Base-by-base conservation (phyloP, 345 rosid genomes). In the Melaleuca alternifolia region DNA sequence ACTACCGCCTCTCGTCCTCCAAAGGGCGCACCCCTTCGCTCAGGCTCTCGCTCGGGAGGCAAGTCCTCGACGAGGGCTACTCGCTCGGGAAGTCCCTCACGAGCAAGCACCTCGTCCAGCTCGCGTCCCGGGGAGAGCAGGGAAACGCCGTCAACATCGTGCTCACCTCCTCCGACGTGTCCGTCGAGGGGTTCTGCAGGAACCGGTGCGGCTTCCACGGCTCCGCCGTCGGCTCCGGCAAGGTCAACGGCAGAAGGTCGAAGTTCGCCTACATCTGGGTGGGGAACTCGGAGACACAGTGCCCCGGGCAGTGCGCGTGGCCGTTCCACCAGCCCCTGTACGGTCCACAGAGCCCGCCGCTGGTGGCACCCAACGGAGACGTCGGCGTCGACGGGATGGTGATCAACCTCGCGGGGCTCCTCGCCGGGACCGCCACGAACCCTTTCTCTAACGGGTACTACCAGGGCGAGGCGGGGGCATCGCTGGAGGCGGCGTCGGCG, bases 261-360 rank as follows among this genome's bases (percentile, higher is more conserved):
- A 92, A 91, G 52, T 92, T 91, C 33, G 93, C 97, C 6, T 96
- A 92, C 89, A 92, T 94, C 26, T 96, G 99, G 99, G 97, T 95
- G 3, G 99, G 99, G 2, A 95, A 95, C 91, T 93, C 99, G 0
- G 98, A 92, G 84, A 93, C 92, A 13, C 99, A 96, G 48, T 96
- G 98, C 85, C 98, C 98, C 0, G 99, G 98, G 4, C 95, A 93
- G 84, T 96, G 99, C 88, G 98, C 99, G 71, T 96, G 99, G 99
- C 98, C 99, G 0, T 96, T 95, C 84, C 97, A 96, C 93, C 95
- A 96, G 86, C 98, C 98, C 14, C 91, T 92, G n/a, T 94, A 95
- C 83, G 97, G 98, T 9, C 98, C 99, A 12, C 99, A 96, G 84
- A 87, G 37, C 87, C 88, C 93, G 23, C 94, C 97, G 1, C 88